Conservation (phyloP, 148 eudicot genomes). For the Arbutus unedo region DNA sequence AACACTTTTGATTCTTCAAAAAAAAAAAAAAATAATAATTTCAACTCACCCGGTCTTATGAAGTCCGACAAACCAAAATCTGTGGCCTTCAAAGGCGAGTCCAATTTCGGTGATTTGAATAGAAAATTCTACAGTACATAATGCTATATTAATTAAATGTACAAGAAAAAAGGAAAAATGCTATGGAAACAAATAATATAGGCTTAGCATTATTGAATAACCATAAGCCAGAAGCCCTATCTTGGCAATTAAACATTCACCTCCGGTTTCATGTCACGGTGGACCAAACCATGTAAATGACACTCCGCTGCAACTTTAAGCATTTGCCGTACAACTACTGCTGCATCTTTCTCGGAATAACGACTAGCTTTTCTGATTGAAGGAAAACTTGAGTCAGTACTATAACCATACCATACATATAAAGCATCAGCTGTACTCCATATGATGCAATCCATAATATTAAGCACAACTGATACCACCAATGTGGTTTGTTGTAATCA, state of each 20-base stretch:
- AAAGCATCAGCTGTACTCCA: background rate
- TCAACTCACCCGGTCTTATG: conserved; percentile 74
- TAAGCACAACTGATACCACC: background rate
- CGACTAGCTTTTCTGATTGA: conserved; percentile 81
- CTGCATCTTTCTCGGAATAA: conserved; percentile 92
- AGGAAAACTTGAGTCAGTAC: conserved; percentile 18
- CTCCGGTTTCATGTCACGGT: conserved; percentile 99
- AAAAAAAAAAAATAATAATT: background rate
- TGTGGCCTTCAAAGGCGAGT: conserved; percentile 84
- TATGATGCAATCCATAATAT: background rate
- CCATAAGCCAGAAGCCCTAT: conserved; percentile 2
- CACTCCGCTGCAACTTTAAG: conserved; percentile 97
- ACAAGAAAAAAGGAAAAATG: background rate
- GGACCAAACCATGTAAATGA: conserved; percentile 94
- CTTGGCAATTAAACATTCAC: conserved; percentile 28
- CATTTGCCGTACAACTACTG: conserved; percentile 91
- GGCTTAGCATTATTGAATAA: conserved; percentile 4
- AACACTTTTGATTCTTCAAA: background rate
- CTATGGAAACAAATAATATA: conserved; percentile 13
- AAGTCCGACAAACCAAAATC: conserved; percentile 97
- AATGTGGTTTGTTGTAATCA: background rate
- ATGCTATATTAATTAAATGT: background rate
- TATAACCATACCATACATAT: conserved; percentile 2
- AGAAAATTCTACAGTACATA: conserved; percentile 64
- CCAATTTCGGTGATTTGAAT: conserved; percentile 71